phyloP scores from a whole-genome alignment of 345 rosid genomes.

The Hypericum androsaemum region DNA sequence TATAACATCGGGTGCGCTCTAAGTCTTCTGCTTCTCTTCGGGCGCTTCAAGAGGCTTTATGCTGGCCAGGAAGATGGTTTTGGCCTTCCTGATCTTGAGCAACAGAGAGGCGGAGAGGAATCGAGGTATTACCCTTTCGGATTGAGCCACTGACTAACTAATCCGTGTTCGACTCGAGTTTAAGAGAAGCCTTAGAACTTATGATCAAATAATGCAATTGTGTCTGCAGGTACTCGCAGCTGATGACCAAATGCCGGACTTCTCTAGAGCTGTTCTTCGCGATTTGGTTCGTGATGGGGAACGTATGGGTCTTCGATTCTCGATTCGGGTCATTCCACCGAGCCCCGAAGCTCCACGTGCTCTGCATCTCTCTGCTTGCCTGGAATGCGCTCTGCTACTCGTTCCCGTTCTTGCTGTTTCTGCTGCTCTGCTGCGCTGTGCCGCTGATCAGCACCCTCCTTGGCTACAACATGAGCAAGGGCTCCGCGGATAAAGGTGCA shows the following conservation, averaged over 20 bases:
- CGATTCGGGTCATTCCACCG: conserved; percentile 65
- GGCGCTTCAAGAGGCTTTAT: conserved; percentile 49
- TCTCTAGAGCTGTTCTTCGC: conserved; percentile 95
- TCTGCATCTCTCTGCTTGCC: conserved; percentile 79
- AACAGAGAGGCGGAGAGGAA: conserved; percentile 62
- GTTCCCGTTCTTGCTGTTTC: conserved; percentile 80
- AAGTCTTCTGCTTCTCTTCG: conserved; percentile 60
- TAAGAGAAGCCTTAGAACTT: no score
- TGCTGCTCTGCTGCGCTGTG: conserved; percentile 76
- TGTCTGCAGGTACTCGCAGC: conserved; percentile 46
- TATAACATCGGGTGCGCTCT: conserved; percentile 78
- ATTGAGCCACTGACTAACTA: not conserved
- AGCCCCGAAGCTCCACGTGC: conserved; percentile 80
- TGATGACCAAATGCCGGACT: conserved; percentile 89
- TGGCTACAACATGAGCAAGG: conserved; percentile 92
- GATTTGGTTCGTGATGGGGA: conserved; percentile 99
- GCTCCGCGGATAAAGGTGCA: conserved; percentile 67
- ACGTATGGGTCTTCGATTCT: conserved; percentile 95
- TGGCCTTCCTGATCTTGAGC: conserved; percentile 51
- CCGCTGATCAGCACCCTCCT: conserved; percentile 69
- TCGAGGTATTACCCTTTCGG: conserved; percentile 43
- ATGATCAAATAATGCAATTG: no score
- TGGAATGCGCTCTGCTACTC: conserved; percentile 93
- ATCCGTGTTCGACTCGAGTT: not conserved
- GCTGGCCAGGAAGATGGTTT: conserved; percentile 39